Evolutionary conservation across 2,329 filamentous ascomycete genomes (phyloP), one percentile per base, ranked within the genome.

Genomic region (Pseudogymnoascus sp.): DNA sequence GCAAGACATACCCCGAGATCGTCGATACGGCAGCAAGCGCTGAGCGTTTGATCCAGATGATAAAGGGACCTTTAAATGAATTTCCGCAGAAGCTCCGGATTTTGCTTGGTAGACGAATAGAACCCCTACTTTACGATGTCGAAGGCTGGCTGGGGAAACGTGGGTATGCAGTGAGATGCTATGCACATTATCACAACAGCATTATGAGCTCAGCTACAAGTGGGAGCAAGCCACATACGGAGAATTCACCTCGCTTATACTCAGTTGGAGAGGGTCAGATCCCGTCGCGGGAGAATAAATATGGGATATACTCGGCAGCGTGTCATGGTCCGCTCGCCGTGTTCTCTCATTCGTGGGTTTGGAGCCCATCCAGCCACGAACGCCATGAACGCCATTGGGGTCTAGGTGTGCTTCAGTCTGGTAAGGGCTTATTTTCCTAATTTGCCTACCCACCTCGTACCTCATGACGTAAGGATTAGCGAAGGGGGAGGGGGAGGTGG

Each of bases 351-450:
- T 56, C 50, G 50, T 56, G 50, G 50, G 28, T 19, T 56, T 35
- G 28, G 16, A 24, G 50, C 28, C 16, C 28, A 33, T 56, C 50
- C 50, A 56, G 50, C 50, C 50, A 56, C 22, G 50, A 56, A 35
- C 50, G 50, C 50, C 50, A 56, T 35, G 50, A 56, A 35, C 50
- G 50, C 50, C 50, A 56, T 56, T 33, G 5, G 16, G 28, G 50
- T 28, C 50, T 56, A n/a, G 50, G 28, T 56, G 16, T 56, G 50
- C 50, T 56, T 56, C 50, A 56, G 50, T 56, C 28, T 56, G 50
- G 50, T 56, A 56, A 56, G 50, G 50, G 50, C 50, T 56, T 56
- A 56, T 56, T 56, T 33, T 53, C 26, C 28, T 19, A 56, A 56
- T 56, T 56, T 56, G 50, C 26, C 50, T 33, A 33, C 28, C 50